Conservation (phyloP, 768 basidiomycete species). For the Polyporus arcularius region DNA sequence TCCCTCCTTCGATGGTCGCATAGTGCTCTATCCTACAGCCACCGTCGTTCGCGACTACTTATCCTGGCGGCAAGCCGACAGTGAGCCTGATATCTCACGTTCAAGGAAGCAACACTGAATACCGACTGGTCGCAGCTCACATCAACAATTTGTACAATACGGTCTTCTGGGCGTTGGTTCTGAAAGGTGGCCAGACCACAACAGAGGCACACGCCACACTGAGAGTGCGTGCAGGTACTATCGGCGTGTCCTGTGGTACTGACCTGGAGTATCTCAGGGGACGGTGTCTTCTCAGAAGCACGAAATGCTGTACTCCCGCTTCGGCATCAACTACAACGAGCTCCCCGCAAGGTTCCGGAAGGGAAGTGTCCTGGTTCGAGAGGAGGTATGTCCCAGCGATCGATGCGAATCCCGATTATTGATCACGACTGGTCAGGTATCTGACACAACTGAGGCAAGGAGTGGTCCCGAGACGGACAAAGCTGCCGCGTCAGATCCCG, state of each 20-base stretch:
- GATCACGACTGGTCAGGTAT: not conserved
- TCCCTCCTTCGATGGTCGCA: conserved; percentile 91
- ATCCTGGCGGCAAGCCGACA: conserved; percentile 94
- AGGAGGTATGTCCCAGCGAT: conserved; percentile 41
- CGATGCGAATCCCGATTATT: not conserved
- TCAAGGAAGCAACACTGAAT: not conserved
- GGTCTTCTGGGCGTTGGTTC: conserved; percentile 90
- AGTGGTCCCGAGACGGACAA: not conserved
- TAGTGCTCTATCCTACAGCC: conserved; percentile 76
- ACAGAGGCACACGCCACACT: conserved; percentile 82
- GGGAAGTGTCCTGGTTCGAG: conserved; percentile 80
- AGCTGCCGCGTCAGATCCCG: no score
- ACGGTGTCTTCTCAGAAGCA: conserved; percentile 89
- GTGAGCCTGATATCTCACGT: conserved; percentile 47
- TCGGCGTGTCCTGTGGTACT: not conserved
- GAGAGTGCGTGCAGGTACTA: conserved; percentile 46
- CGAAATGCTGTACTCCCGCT: conserved; percentile 83
- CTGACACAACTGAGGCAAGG: not conserved
- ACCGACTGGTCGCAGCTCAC: conserved; percentile 60
- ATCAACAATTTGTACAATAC: conserved; percentile 99
- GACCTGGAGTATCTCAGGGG: conserved; percentile 52
- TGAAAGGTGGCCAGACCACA: conserved; percentile 75
- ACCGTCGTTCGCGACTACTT: conserved; percentile 88
- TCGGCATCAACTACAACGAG: conserved; percentile 86
- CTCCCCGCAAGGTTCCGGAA: conserved; percentile 74